phyloP scores from a whole-genome alignment of 2,329 filamentous ascomycete species.

The Claviceps sp. region DNA sequence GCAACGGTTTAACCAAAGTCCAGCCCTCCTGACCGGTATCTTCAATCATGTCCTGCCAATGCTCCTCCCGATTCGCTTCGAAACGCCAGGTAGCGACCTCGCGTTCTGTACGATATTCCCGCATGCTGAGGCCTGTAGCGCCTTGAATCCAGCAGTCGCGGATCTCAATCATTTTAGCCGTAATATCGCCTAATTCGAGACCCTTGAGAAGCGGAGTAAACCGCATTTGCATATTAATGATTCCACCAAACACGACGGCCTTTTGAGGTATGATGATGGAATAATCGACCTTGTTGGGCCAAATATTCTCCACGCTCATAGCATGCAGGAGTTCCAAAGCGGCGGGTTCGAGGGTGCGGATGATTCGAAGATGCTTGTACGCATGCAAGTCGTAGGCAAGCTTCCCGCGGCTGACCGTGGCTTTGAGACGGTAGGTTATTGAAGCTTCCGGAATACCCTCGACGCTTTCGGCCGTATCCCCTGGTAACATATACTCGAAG shows the following conservation, averaged over 20 bases:
- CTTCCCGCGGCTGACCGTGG: conserved; percentile 75
- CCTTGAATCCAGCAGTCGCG: conserved; percentile 51
- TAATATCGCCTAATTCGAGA: conserved; percentile 70
- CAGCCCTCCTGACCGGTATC: conserved; percentile 55
- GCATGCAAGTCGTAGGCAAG: conserved; percentile 76
- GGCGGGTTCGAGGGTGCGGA: conserved; percentile 62
- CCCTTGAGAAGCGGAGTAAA: conserved; percentile 84
- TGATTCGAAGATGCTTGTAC: conserved; percentile 64
- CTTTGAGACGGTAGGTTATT: conserved; percentile 83
- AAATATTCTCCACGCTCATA: conserved; percentile 94
- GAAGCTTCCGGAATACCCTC: conserved; percentile 79
- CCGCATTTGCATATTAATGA: conserved; percentile 69
- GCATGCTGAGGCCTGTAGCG: conserved; percentile 30
- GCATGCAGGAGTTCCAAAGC: conserved; percentile 70
- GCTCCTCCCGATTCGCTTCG: conserved; percentile 39
- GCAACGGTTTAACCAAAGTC: conserved; percentile 45
- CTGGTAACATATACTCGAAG: conserved; percentile 61
- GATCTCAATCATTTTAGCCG: conserved; percentile 65
- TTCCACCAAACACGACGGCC: conserved; percentile 86
- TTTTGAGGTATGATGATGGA: conserved; percentile 88
- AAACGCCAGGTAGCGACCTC: conserved; percentile 49
- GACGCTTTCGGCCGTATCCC: conserved; percentile 68
- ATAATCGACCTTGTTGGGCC: conserved; percentile 96
- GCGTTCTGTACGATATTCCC: conserved; percentile 49
- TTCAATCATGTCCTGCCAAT: conserved; percentile 57